Percentiles rank a stretch among this genome's conserved stretches.
Conservation (phyloP, 2,329 filamentous ascomycete genomes). For the Penicillium sp. region DNA sequence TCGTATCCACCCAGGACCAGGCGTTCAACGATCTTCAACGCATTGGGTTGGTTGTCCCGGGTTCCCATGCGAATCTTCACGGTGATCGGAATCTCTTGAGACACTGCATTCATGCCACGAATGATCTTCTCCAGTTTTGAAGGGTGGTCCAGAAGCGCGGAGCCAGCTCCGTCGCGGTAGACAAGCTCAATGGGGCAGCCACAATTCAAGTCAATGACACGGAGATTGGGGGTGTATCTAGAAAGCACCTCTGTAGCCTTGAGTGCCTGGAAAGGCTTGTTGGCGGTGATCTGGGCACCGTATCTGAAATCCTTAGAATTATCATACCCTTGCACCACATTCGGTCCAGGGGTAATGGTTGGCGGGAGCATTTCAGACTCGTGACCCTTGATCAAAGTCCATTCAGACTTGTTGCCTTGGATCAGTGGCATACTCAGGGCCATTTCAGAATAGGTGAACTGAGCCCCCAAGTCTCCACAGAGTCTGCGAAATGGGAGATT, state of each 20-base stretch:
- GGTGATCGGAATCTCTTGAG: conserved; percentile 85
- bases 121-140: conserved; percentile 93
- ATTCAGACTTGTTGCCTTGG: conserved; percentile 87
- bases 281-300: conserved; percentile 88
- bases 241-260: conserved; percentile 85
- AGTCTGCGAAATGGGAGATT: conserved; percentile 93
- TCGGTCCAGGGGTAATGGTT: conserved; percentile 56
- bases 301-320: conserved; percentile 83
- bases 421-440: conserved; percentile 87
- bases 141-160: conserved; percentile 83
- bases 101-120: conserved; percentile 92
- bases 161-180: conserved; percentile 83
- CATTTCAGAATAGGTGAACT: conserved; percentile 98
- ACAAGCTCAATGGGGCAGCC: conserved; percentile 96
- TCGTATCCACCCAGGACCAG: conserved; percentile 79
- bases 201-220: conserved; percentile 93
- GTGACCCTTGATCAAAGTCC: conserved; percentile 93
- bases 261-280: conserved; percentile 85
- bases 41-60: conserved; percentile 74
- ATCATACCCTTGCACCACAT: conserved; percentile 74
- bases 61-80: conserved; percentile 95
- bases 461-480: conserved; percentile 83
- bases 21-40: conserved; percentile 77
- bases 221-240: conserved; percentile 75
- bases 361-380: conserved; percentile 77